A percentile compares a stretch with the other conserved stretches of the same genome.
phyloP scores from a whole-genome alignment of 345 rosid species.

The Eucalyptus paniculata region DNA sequence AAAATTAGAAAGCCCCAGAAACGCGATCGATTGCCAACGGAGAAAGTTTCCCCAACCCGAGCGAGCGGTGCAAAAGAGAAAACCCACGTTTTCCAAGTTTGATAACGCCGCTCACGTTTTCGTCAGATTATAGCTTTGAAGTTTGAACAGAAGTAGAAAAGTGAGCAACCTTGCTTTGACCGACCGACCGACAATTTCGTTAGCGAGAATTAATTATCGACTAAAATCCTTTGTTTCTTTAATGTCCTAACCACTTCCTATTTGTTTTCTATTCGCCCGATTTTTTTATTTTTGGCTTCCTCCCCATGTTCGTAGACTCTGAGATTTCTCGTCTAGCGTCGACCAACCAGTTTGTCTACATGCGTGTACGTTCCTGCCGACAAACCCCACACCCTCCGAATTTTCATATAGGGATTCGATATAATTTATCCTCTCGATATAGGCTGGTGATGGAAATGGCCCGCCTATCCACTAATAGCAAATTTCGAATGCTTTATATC shows the following conservation, averaged over 20 bases:
- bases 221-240: not conserved
- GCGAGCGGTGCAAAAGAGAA: not conserved
- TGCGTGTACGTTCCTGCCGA: not conserved
- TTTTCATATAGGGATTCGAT: not conserved
- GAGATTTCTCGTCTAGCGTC: not conserved
- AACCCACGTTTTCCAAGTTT: no score
- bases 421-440: no score
- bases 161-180: not conserved
- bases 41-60: not conserved
- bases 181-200: not conserved
- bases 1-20: not conserved
- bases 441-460: not conserved
- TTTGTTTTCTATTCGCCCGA: not conserved
- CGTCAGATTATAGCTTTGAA: no score
- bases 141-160: no score
- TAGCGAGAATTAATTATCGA: not conserved
- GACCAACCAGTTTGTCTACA: not conserved
- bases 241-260: not conserved
- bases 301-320: not conserved
- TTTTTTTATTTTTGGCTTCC: not conserved
- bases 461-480: not conserved
- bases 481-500: not conserved
- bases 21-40: not conserved
- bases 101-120: no score
- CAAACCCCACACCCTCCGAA: not conserved